phyloP scores from a whole-genome alignment of 2,329 filamentous ascomycete species.

The Colletotrichum acutatum region DNA sequence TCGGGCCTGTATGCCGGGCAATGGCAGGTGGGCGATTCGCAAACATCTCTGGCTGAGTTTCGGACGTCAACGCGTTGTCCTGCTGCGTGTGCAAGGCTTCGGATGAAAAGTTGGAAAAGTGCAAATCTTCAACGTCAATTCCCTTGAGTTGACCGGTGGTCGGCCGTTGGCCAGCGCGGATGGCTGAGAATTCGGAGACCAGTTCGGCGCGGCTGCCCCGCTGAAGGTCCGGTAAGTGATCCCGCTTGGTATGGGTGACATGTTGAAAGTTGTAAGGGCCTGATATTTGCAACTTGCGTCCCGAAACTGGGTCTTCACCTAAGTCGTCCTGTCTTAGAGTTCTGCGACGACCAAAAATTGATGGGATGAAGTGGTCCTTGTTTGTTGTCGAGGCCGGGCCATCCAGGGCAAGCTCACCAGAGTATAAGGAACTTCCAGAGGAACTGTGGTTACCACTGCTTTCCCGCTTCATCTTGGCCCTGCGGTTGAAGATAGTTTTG shows the following conservation, averaged over 20 bases:
- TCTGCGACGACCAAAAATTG: slow-evolving; percentile 63
- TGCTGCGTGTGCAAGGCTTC: slow-evolving; percentile 47
- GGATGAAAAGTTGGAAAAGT: slow-evolving; percentile 61
- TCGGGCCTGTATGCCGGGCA: slow-evolving; percentile 18
- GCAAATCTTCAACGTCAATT: slow-evolving; percentile 53
- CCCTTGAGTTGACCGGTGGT: slow-evolving; percentile 49
- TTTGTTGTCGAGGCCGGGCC: slow-evolving; percentile 42
- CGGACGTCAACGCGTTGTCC: slow-evolving; percentile 5
- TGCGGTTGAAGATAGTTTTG: slow-evolving; percentile 68
- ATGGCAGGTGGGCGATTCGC: slow-evolving; percentile 2
- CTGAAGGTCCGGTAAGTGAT: slow-evolving; percentile 55
- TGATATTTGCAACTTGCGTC: slow-evolving; percentile 65
- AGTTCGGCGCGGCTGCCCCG: slow-evolving; percentile 53
- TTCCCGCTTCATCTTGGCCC: slow-evolving; percentile 62
- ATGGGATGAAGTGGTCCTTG: slow-evolving; percentile 60
- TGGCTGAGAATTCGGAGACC: slow-evolving; percentile 55
- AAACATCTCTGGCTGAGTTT: slow-evolving; percentile 12
- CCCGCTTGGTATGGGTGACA: slow-evolving; percentile 66
- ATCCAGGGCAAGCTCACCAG: slow-evolving; percentile 54
- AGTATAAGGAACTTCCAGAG: slow-evolving; percentile 60
- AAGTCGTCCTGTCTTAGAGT: slow-evolving; percentile 40
- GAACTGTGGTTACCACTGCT: slow-evolving; percentile 58
- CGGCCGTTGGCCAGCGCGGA: slow-evolving; percentile 50
- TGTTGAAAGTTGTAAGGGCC: slow-evolving; percentile 76
- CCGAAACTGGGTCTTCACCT: slow-evolving; percentile 34